Base-by-base conservation (phyloP, 495 filamentous ascomycete genomes). In the Penicillium flavigenum region DNA sequence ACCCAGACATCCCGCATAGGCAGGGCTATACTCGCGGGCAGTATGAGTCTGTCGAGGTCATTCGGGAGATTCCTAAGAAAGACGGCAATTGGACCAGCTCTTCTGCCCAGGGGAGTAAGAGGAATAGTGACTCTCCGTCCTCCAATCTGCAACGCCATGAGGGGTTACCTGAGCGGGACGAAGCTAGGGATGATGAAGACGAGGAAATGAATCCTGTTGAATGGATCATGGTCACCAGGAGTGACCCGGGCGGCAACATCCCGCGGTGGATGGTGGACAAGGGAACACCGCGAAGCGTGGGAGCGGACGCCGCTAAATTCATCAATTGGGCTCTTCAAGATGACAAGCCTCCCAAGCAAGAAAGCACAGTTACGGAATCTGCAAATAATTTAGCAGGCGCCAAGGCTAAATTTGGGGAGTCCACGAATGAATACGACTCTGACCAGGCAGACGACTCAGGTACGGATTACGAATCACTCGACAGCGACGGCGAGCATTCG, bases 181-280 rank as follows among this genome's bases (percentile, higher is more conserved):
- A 53, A 1, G 61, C 56, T 11, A 73, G 72, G 19, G 73, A 78
- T 5, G 72, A 77, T 3, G 80, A 81, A 29, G 79, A 82, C 9
- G 68, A 79, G 27, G 83, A 83, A 47, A 65, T 72, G 32, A 88
- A 85, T 53, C 87, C 88, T 0, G 84, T 97, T 14, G 93, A 97
- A 70, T 98, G 93, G 93, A 85, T 96, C 36, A 96, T 97, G 94
- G 84, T 97, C 22, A 96, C 93, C 2, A 79, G 93, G n/a, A 92
- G 88, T 69, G 91, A 97, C 62, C 93, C 93, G 0, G 93, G 94
- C 22, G 94, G 93, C 32, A 94, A 83, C 52, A 92, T 97, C 8
- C 93, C 93, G 0, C 81, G 90, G 27, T 98, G 94, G 75, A 89
- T 98, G 87, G 89, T 98, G 20, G 94, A 97, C 70, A 85, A 91